phyloP scores from a whole-genome alignment of 192 early-diverging fungal species.

The Mortierella antarctica region DNA sequence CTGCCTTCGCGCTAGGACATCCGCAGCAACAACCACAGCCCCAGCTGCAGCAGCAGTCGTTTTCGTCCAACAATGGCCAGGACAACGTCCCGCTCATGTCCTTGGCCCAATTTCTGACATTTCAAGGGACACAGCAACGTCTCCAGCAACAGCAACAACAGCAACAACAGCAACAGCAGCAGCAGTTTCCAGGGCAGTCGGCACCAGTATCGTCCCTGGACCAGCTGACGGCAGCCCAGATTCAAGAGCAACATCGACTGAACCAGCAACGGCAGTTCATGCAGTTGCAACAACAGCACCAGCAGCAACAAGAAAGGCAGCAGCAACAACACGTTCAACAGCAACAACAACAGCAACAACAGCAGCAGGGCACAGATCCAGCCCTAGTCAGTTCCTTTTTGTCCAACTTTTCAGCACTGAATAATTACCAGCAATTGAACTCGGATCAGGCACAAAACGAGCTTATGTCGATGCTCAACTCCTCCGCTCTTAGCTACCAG shows the following conservation, averaged over 20 bases:
- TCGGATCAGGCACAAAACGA: conserved; percentile 44
- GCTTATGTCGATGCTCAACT: conserved; percentile 46
- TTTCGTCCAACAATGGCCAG: background rate
- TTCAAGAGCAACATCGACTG: conserved; percentile 44
- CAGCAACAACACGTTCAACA: conserved; percentile 14
- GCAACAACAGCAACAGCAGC: conserved; percentile 23
- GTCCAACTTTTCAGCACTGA: conserved; percentile 36
- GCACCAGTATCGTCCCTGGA: conserved; percentile 17
- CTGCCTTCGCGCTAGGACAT: conserved; percentile 9
- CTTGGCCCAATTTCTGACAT: conserved; percentile 21
- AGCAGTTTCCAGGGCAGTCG: conserved; percentile 3
- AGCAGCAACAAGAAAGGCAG: conserved; percentile 21
- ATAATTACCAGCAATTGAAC: conserved; percentile 46
- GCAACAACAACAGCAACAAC: conserved; percentile 6
- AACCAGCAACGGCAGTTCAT: conserved; percentile 44
- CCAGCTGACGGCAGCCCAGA: conserved; percentile 30
- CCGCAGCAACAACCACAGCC: background rate
- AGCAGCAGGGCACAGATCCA: background rate
- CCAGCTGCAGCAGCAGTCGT: too few species aligned
- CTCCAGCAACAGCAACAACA: conserved; percentile 36
- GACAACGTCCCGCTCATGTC: conserved; percentile 12
- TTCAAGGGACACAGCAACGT: conserved; percentile 36
- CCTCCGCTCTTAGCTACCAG: conserved; percentile 33
- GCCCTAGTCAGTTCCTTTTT: conserved; percentile 10
- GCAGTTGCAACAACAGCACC: conserved; percentile 28